Evolutionary conservation across 129 eudicot genomes (phyloP).

Genomic region (Erigeron canadensis): DNA sequence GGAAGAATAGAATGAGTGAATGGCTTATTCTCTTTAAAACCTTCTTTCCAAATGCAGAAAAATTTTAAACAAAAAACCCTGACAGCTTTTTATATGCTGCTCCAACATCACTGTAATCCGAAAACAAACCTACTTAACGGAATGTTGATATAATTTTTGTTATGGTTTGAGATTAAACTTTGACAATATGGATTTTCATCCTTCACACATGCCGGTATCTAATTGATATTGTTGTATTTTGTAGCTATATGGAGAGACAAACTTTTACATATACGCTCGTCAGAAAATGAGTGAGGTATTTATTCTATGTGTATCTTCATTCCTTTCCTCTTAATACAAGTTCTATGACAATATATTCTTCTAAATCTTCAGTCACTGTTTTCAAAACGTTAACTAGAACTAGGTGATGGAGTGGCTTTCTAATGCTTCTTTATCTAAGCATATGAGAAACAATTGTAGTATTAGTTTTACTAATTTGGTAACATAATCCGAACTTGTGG

Average conservation of each 20-base stretch:
- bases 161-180: not conserved
- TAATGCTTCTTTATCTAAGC: not conserved
- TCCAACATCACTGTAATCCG: not conserved
- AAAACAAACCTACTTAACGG: not conserved
- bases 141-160: not conserved
- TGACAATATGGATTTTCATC: not conserved
- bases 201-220: conserved; percentile 4
- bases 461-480: too few species aligned
- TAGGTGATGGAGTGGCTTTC: not conserved
- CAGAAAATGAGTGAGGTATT: conserved; percentile 32
- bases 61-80: not conserved
- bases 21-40: not conserved
- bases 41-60: not conserved
- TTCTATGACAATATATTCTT: conserved; percentile 7
- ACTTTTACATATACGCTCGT: conserved; percentile 45
- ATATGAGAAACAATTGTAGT: not conserved
- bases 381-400: not conserved
- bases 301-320: not conserved
- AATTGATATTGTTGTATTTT: conserved; percentile 9
- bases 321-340: not conserved
- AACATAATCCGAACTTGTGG: not conserved
- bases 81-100: not conserved
- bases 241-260: conserved; percentile 74
- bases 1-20: not conserved
- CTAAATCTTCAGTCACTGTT: not conserved